A percentile compares a stretch with the other conserved stretches of the same genome.
Evolutionary conservation across 2,329 filamentous ascomycete species (phyloP).

Genomic region (Penicillium sp.): DNA sequence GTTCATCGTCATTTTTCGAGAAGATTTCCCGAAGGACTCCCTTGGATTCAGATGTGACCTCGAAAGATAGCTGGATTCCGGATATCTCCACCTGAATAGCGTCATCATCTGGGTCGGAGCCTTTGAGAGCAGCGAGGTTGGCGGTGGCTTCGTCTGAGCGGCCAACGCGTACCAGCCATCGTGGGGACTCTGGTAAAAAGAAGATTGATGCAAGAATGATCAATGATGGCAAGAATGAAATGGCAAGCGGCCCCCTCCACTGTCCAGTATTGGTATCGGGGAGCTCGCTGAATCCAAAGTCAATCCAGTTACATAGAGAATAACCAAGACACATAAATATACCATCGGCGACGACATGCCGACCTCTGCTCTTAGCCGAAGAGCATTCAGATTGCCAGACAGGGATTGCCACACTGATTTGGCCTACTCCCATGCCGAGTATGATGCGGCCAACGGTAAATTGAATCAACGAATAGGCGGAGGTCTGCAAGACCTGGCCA

Average conservation of each 20-base stretch:
- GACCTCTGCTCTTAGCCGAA: conserved; percentile 47
- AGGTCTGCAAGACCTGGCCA: conserved; percentile 42
- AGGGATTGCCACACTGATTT: conserved; percentile 49
- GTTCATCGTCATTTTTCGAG: conserved; percentile 17
- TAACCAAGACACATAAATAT: conserved; percentile 41
- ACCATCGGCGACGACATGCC: conserved; percentile 50
- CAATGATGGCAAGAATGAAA: conserved; percentile 48
- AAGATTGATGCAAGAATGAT: not conserved
- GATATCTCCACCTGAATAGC: conserved; percentile 18
- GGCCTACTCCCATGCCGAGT: conserved; percentile 50
- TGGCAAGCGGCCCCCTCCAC: conserved; percentile 57
- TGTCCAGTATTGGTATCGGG: conserved; percentile 42
- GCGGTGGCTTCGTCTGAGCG: conserved; percentile 17
- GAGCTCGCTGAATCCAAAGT: conserved; percentile 50
- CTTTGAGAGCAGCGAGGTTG: conserved; percentile 20
- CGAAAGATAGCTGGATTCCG: conserved; percentile 21
- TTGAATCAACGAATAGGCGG: conserved; percentile 46
- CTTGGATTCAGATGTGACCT: conserved; percentile 13
- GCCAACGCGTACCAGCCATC: conserved; percentile 24
- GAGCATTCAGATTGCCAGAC: conserved; percentile 52
- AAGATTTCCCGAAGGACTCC: conserved; percentile 21
- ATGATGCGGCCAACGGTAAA: conserved; percentile 51
- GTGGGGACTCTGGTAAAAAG: conserved; percentile 11
- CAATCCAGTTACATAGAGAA: conserved; percentile 41
- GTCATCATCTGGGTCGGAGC: conserved; percentile 7